Percentiles rank a stretch among this genome's conserved stretches.
These are phyloP conservation scores for Aspergillus tanneri DNA, from an alignment of 2,329 filamentous ascomycete genomes.

Conservation along the genomic window DNA sequence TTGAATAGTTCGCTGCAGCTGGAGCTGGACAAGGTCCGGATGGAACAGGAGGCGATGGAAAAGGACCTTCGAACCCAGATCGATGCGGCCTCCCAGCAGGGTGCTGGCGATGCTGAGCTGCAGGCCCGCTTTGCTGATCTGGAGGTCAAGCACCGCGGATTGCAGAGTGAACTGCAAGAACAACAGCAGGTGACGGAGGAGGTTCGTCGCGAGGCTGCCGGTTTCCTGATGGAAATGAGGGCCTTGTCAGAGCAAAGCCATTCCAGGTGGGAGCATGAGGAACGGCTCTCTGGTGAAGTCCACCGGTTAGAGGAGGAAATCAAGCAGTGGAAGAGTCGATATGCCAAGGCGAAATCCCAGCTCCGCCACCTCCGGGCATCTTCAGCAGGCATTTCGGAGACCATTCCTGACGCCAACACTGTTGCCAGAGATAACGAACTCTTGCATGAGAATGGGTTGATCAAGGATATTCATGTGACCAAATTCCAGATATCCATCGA, in stretches of 20 bases:
- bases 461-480: conserved; percentile 90
- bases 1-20: conserved; percentile 77
- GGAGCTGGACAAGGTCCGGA: conserved; percentile 72
- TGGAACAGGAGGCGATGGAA: conserved; percentile 65
- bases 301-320: conserved; percentile 77
- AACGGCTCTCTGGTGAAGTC: conserved; percentile 72
- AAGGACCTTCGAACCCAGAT: conserved; percentile 64
- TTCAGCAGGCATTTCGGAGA: conserved; percentile 66
- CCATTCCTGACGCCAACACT: conserved; percentile 40
- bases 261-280: conserved; percentile 76
- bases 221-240: conserved; percentile 87
- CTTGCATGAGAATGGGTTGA: conserved; percentile 68
- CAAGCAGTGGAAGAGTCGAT: conserved; percentile 85
- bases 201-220: conserved; percentile 77
- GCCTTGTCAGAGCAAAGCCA: conserved; percentile 76
- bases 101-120: conserved; percentile 53
- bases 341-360: conserved; percentile 84
- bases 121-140: conserved; percentile 59
- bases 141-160: conserved; percentile 64
- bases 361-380: conserved; percentile 76
- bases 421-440: conserved; percentile 71
- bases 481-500: conserved; percentile 94
- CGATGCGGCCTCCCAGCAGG: conserved; percentile 39
- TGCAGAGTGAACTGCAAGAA: conserved; percentile 64
- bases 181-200: conserved; percentile 84